Conservation (phyloP, 2,329 filamentous ascomycete genomes). For the Herpotrichia juniperi region DNA sequence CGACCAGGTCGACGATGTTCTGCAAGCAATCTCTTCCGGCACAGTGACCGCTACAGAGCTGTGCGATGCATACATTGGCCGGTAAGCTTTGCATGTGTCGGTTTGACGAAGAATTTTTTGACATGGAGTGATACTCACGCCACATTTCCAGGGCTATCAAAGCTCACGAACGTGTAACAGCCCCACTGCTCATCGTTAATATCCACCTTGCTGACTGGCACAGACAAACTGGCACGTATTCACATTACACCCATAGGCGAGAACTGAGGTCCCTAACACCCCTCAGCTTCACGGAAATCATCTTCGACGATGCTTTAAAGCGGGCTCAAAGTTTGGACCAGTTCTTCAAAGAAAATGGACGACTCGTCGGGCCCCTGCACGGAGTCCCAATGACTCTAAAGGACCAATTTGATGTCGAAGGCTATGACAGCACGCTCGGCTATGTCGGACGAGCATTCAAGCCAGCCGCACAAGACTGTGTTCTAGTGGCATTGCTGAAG, state of each 20-base stretch:
- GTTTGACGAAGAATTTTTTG: not conserved
- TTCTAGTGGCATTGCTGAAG: conserved; percentile 64
- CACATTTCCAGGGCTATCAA: conserved; percentile 34
- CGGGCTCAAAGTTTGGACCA: conserved; percentile 50
- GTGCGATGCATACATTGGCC: conserved; percentile 35
- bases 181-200: conserved; percentile 3
- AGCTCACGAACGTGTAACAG: conserved; percentile 36
- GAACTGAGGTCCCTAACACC: conserved; percentile 23
- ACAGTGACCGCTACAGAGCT: conserved; percentile 34
- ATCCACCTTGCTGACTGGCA: conserved; percentile 40
- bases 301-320: conserved; percentile 52
- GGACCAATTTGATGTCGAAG: conserved; percentile 57
- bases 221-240: conserved; percentile 50
- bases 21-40: conserved; percentile 30
- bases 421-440: conserved; percentile 59
- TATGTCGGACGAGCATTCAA: conserved; percentile 66
- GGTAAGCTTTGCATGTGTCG: conserved; percentile 24
- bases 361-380: conserved; percentile 54
- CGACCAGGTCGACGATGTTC: conserved; percentile 25
- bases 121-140: conserved; percentile 43
- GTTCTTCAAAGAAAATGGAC: conserved; percentile 42
- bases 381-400: conserved; percentile 56
- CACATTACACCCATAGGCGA: conserved; percentile 16
- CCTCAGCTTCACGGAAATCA: conserved; percentile 53
- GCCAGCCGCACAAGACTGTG: conserved; percentile 57